Conservation (phyloP, 106 monocot species). For the Dioscorea dumetorum region DNA sequence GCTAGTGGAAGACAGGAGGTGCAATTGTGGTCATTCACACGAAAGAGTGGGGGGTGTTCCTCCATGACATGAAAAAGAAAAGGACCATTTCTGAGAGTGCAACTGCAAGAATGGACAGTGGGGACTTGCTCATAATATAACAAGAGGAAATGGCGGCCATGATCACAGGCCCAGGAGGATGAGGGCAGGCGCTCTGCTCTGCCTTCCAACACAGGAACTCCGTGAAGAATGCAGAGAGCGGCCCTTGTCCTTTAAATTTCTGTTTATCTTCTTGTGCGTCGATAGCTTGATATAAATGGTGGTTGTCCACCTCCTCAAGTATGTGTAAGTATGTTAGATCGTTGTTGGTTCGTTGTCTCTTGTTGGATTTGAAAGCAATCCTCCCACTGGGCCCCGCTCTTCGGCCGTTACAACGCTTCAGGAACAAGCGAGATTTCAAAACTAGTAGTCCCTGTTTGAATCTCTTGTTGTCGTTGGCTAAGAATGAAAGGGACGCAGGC, state of each 20-base stretch:
- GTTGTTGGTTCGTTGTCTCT: no score
- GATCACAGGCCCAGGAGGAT: background rate
- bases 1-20: slow-evolving; percentile 11
- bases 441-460: no score
- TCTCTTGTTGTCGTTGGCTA: no score
- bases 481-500: no score
- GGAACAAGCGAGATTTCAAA: no score
- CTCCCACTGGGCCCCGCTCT: no score
- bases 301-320: background rate
- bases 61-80: slow-evolving; percentile 17
- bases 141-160: no score
- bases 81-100: slow-evolving; percentile 18
- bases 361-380: no score
- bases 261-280: background rate
- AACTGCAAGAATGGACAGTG: background rate
- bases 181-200: background rate
- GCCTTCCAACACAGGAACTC: background rate
- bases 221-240: background rate
- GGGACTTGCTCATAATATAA: background rate
- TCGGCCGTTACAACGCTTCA: no score
- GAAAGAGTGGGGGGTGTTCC: background rate
- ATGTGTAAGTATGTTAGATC: background rate
- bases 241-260: no score
- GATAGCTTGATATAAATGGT: background rate
- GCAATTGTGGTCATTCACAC: slow-evolving; percentile 7